Percentiles rank a stretch among this genome's conserved stretches.
These are phyloP conservation scores for Rhazya stricta DNA, from an alignment of 257 asterid species.

Conservation along the genomic window DNA sequence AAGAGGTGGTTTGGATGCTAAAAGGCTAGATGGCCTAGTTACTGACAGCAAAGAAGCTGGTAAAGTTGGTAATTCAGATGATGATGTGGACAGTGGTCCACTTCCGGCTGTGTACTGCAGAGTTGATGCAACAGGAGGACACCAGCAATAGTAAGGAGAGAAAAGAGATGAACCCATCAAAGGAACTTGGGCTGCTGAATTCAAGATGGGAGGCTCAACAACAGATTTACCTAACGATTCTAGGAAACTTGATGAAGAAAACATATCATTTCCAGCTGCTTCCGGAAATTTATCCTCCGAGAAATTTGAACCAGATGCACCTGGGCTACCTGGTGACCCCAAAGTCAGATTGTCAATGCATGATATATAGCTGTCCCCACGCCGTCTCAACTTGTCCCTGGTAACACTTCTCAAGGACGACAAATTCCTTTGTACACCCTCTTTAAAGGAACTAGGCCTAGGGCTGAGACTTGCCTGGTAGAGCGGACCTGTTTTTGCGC, in stretches of 20 bases:
- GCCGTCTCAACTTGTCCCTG: constrained; percentile 47
- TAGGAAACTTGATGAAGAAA: constrained; percentile 32
- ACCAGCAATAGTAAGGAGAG: constrained; percentile 88
- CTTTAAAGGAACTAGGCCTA: constrained; percentile 56
- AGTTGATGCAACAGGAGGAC: constrained; percentile 65
- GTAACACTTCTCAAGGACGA: constrained; percentile 42
- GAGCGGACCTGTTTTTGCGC: constrained; percentile 41
- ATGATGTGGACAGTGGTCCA: constrained; percentile 38
- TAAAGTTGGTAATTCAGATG: constrained; percentile 42
- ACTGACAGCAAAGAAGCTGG: constrained; percentile 61
- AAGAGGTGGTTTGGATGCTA: constrained; percentile 39
- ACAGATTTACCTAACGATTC: constrained; percentile 33
- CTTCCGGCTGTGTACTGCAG: constrained; percentile 31
- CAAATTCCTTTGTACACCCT: constrained; percentile 45
- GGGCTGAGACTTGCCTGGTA: constrained; percentile 62
- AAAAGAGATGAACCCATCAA: constrained; percentile 36
- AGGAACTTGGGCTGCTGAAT: constrained; percentile 37
- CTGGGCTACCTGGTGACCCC: constrained; percentile 27
- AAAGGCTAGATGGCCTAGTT: constrained; percentile 37
- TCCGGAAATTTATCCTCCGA: constrained; percentile 32
- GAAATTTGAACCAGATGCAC: constrained; percentile 29
- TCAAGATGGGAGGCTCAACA: constrained; percentile 25
- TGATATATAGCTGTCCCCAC: constrained; percentile 39
- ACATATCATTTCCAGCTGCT: constrained; percentile 21
- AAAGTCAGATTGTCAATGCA: constrained; percentile 30